Percentiles rank a stretch among this genome's conserved stretches.
These are phyloP conservation scores for Atalantia buxifolia DNA, from an alignment of 345 rosid species.

Conservation along the genomic window DNA sequence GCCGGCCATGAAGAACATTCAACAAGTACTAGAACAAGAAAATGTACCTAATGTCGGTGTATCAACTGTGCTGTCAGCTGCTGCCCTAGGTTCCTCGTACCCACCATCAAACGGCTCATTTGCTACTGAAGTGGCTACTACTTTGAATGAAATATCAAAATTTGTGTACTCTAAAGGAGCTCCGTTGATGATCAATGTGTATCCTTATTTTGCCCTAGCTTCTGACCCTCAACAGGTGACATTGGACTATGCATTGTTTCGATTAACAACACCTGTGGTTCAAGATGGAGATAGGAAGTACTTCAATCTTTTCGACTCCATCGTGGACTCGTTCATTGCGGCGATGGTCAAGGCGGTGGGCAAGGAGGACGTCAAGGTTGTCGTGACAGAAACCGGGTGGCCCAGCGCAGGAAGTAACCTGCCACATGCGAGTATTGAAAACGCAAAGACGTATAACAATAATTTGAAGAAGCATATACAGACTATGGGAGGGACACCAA, in stretches of 20 bases:
- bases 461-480: constrained; percentile 10
- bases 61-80: neutral
- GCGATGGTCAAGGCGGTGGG: constrained; percentile 21
- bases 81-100: neutral
- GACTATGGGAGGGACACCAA: constrained; percentile 10
- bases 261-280: neutral
- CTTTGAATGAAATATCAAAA: neutral
- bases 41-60: neutral
- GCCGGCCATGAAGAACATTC: neutral
- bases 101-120: neutral
- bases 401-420: constrained; percentile 4
- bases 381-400: constrained; percentile 9
- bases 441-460: constrained; percentile 13
- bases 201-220: constrained; percentile 14
- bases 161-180: constrained; percentile 22
- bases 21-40: neutral
- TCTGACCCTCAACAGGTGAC: constrained; percentile 3
- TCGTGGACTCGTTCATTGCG: constrained; percentile 19
- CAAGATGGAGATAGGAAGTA: constrained; percentile 12
- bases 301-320: constrained; percentile 20
- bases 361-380: constrained; percentile 13
- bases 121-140: neutral
- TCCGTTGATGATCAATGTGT: constrained; percentile 22
- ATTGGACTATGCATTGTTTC: constrained; percentile 18
- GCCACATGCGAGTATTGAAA: neutral